Conservation (phyloP, 2,329 filamentous ascomycete species). For the Decorospora gaudefroyi region DNA sequence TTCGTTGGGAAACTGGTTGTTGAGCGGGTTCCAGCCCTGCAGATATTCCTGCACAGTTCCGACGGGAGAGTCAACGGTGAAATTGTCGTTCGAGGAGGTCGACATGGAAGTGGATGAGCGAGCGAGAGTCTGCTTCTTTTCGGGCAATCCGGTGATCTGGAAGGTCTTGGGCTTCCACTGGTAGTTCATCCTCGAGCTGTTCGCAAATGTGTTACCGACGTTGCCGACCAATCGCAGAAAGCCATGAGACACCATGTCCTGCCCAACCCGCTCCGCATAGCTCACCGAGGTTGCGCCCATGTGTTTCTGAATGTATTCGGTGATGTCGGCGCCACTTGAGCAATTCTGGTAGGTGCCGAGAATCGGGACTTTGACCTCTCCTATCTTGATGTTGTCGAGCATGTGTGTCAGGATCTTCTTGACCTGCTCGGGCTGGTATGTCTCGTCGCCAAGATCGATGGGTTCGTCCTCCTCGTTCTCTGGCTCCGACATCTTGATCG, state of each 20-base stretch:
- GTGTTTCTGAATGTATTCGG: constrained; percentile 89
- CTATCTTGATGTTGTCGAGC: constrained; percentile 81
- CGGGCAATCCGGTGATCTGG: constrained; percentile 81
- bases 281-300: constrained; percentile 82
- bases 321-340: constrained; percentile 87
- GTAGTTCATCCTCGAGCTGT: constrained; percentile 96
- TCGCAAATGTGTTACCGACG: constrained; percentile 93
- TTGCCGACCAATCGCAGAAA: constrained; percentile 91
- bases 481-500: constrained; percentile 82
- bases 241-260: constrained; percentile 84
- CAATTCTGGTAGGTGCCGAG: constrained; percentile 94
- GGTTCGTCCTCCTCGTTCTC: constrained; percentile 73
- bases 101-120: constrained; percentile 73
- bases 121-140: constrained; percentile 76
- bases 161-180: constrained; percentile 96
- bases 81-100: constrained; percentile 48
- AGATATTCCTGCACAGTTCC: constrained; percentile 87
- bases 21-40: constrained; percentile 89
- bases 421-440: constrained; percentile 81
- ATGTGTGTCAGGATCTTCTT: constrained; percentile 89
- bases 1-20: constrained; percentile 89
- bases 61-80: constrained; percentile 76
- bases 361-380: constrained; percentile 93
- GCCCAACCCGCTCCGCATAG: constrained; percentile 91
- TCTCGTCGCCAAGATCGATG: constrained; percentile 87